Evolutionary conservation across 2,329 filamentous ascomycete genomes (phyloP), one percentile per base, ranked within the genome.

Genomic region (Microdochium nivale): DNA sequence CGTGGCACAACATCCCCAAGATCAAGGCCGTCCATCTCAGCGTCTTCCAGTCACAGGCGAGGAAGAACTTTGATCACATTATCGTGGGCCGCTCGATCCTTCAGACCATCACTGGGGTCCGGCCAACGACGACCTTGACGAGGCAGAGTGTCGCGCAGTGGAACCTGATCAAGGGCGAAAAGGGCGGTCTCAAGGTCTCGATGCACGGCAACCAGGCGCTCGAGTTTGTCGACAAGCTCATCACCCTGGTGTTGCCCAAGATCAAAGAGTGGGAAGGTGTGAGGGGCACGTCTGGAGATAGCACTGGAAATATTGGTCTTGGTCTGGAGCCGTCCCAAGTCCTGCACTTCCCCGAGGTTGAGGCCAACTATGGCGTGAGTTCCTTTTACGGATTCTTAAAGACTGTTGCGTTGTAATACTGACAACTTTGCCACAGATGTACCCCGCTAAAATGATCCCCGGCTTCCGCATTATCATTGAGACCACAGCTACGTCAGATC

Each of bases 231-330:
- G 87, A 92, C 63, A 96, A 96, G 74, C 76, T 90, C 59, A 77
- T 97, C 51, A 90, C 95, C 65, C 76, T 97, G 9, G 91, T 99
- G 5, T 78, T 97, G 65, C 94, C 94, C 37, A 88, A 85, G 64
- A 95, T 99, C 70, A 99, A 97, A 77, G 94, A 99, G 60, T 99
- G 90, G 87, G 82, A 81, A 52, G 94, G 94, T 21, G 63, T 83
- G 19, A 25, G 30, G 68, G 69, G 67, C 30, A 80, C 74, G 44
- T 88, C 88, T 37, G 94, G 94, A 63, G 94, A 99, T 67, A 84
- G 83, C 63, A 86, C 86, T 55, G 94, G 94, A 35, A 96, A 97
- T 68, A 78, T 99, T 59, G 79, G 78, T 10, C 92, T 91, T 67
- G 94, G 94, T 59, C 76, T 99, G 60, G 78, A 78, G 14, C 77